phyloP scores from a whole-genome alignment of 2,329 filamentous ascomycete species.

The Aspergillus neotritici region DNA sequence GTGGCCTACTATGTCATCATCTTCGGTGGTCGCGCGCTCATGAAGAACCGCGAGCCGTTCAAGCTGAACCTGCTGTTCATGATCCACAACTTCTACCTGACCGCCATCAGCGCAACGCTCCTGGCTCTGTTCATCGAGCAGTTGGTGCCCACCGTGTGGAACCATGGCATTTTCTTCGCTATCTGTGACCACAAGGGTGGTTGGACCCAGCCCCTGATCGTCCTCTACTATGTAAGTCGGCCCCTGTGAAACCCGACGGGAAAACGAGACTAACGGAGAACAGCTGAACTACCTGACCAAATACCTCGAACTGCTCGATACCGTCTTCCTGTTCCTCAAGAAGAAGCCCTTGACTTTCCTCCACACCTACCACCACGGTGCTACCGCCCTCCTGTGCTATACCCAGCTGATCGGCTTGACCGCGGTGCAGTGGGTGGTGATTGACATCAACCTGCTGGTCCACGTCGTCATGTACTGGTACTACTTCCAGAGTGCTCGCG shows the following conservation, averaged over 20 bases:
- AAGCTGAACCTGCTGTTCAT: conserved; percentile 87
- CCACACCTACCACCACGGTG: conserved; percentile 97
- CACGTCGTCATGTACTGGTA: conserved; percentile 99
- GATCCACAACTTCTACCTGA: conserved; percentile 94
- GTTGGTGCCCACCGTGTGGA: conserved; percentile 73
- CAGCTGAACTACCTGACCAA: conserved; percentile 98
- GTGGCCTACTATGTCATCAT: conserved; percentile 88
- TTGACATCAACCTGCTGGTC: conserved; percentile 84
- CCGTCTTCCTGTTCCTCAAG: conserved; percentile 95
- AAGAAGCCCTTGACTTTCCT: conserved; percentile 99
- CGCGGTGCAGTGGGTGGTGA: conserved; percentile 90
- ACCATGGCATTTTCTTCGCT: conserved; percentile 77
- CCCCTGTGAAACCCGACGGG: neutral
- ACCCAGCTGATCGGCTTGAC: conserved; percentile 91
- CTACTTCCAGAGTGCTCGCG: conserved; percentile 98
- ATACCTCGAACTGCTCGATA: conserved; percentile 92
- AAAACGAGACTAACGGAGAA: conserved; percentile 32
- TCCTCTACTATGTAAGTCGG: conserved; percentile 86
- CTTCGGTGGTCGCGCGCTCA: conserved; percentile 84
- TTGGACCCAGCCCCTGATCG: conserved; percentile 88
- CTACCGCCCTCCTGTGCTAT: conserved; percentile 95
- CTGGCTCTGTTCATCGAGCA: conserved; percentile 86
- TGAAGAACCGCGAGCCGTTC: conserved; percentile 80
- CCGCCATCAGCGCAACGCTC: conserved; percentile 72
- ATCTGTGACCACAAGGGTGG: conserved; percentile 75